These are phyloP conservation scores for Colletotrichum sp. DNA, from an alignment of 2,329 filamentous ascomycete species.

Conservation along the genomic window DNA sequence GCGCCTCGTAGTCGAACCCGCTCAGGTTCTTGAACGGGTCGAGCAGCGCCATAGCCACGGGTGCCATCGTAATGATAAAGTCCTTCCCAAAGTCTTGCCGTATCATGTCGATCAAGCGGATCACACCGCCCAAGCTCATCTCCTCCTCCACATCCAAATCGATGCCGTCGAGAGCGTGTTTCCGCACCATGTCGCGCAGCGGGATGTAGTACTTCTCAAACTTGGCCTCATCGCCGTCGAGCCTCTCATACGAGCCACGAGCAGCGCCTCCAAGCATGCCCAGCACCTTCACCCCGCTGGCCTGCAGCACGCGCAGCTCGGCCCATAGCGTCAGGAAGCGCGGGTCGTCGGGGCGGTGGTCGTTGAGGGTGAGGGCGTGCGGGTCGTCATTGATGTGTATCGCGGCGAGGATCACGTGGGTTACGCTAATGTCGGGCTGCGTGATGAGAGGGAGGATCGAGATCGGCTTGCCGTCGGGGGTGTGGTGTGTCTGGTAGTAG, in stretches of 20 bases:
- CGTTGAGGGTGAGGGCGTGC: slow-evolving; percentile 76
- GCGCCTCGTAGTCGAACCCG: slow-evolving; percentile 79
- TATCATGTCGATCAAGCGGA: slow-evolving; percentile 70
- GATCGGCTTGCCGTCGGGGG: slow-evolving; percentile 46
- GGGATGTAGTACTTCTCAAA: slow-evolving; percentile 80
- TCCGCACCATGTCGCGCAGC: slow-evolving; percentile 67
- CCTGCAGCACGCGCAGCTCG: slow-evolving; percentile 75
- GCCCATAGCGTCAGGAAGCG: slow-evolving; percentile 78
- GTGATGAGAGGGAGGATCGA: slow-evolving; percentile 59
- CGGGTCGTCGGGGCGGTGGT: slow-evolving; percentile 72
- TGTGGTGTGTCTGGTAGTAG: slow-evolving; percentile 63
- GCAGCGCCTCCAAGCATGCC: slow-evolving; percentile 90
- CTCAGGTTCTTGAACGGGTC: slow-evolving; percentile 66
- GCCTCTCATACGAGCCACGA: slow-evolving; percentile 68
- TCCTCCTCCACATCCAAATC: slow-evolving; percentile 83
- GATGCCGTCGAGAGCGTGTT: slow-evolving; percentile 68
- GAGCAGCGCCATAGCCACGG: slow-evolving; percentile 77
- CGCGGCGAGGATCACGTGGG: slow-evolving; percentile 86
- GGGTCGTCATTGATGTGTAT: slow-evolving; percentile 80
- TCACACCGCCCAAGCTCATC: slow-evolving; percentile 70
- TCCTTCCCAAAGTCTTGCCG: slow-evolving; percentile 70
- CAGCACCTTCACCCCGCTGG: slow-evolving; percentile 77
- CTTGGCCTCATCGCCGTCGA: slow-evolving; percentile 58
- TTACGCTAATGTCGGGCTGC: slow-evolving; percentile 56
- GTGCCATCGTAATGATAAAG: slow-evolving; percentile 83